Evolutionary conservation across 805 yeast genomes (phyloP), one percentile per base, ranked within the genome.

Genomic region (Candida rishiriensis): DNA sequence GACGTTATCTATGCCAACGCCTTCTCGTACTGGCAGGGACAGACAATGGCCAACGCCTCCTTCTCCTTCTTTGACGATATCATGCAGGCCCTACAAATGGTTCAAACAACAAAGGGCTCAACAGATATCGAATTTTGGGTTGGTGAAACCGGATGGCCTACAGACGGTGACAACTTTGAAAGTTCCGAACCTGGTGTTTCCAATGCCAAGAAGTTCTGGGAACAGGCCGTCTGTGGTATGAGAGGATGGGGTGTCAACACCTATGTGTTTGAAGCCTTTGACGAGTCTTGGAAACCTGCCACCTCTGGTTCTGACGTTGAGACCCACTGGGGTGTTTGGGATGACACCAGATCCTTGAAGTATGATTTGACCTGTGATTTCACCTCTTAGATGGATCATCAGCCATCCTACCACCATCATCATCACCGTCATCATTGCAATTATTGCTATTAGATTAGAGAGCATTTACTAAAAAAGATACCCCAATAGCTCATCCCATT

Each of bases 1-100:
- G 98, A 91, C 66, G 73, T 88, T 58, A 81, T 89, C 49, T 85
- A 83, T 65, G 95, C 96, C 60, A 91, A 91, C 64, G 97, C 97
- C 40, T 91, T 91, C 78, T 87, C 97, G 9, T 91, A 90, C 83
- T 91, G 98, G 98, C 98, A 91, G 74, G 97, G 97, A 36, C 97
- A 89, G 73, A 76, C 88, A 54, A 77, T 76, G 78, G 61, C 66
- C 40, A 90, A 90, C 66, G 79, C 97, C 26, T 80, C 96, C 14
- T 87, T 79, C 76, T 88, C 97, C 2, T 91, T 90, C 84, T 79
- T 88, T 55, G 97, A 90, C 65, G 97, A 91, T 67, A 88, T 91
- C 67, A 89, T 90, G 96, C 97, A 91, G 76, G 97, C 97, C 54
- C 72, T 91, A 66, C 95, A 88, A 73, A 73, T 75, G 49, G 80